These are phyloP conservation scores for Rubia tinctorum DNA, from an alignment of 305 asterid genomes.

Conservation along the genomic window DNA sequence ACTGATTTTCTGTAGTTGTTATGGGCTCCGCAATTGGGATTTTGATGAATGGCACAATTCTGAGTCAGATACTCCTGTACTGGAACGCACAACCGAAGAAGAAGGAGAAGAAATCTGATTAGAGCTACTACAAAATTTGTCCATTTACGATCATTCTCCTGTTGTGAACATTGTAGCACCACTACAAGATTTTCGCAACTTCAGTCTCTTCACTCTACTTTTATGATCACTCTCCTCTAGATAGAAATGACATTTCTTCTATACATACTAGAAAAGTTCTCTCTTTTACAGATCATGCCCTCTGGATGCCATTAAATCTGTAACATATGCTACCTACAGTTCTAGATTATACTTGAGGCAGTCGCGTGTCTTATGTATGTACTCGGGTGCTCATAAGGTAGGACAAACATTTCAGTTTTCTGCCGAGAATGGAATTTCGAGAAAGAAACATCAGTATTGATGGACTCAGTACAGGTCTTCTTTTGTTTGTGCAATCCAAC, in stretches of 20 bases:
- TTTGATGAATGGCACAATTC: slow-evolving; percentile 79
- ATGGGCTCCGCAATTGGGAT: slow-evolving; percentile 81
- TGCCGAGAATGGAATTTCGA: background rate
- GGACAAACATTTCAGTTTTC: background rate
- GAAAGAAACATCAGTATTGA: background rate
- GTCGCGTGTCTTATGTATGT: background rate
- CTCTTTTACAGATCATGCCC: background rate
- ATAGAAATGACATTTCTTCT: background rate
- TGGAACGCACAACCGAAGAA: slow-evolving; percentile 55
- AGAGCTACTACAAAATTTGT: background rate
- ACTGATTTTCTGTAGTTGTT: slow-evolving; percentile 45
- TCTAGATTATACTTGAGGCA: background rate
- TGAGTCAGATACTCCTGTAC: slow-evolving; percentile 74
- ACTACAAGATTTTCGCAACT: background rate
- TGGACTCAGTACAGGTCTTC: background rate
- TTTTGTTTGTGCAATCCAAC: too few species aligned
- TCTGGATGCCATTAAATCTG: background rate
- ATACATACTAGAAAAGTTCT: background rate
- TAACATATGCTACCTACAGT: background rate
- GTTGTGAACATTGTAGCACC: background rate
- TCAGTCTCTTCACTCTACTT: background rate
- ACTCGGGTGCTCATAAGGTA: background rate
- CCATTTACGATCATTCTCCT: background rate
- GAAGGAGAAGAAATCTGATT: slow-evolving; percentile 40
- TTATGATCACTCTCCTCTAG: background rate